phyloP scores from a whole-genome alignment of 2,329 filamentous ascomycete genomes.

The Neopestalotiopsis sp. region DNA sequence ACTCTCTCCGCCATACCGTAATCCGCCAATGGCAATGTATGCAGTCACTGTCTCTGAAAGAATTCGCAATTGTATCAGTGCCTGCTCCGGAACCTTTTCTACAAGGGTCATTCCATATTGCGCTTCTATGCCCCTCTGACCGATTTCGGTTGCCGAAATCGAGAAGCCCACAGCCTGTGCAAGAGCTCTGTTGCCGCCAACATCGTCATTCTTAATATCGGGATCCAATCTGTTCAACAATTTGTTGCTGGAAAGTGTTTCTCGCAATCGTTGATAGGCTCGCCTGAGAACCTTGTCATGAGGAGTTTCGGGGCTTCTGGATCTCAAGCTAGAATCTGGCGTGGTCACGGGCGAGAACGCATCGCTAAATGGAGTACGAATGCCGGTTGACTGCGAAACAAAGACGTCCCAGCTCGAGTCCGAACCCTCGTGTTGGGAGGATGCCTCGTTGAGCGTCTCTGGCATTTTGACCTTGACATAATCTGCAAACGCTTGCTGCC shows the following conservation, averaged over 20 bases:
- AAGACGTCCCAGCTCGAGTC: constrained; percentile 47
- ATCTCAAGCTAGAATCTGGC: constrained; percentile 40
- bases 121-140: constrained; percentile 82
- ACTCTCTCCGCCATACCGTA: constrained; percentile 64
- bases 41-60: constrained; percentile 87
- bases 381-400: constrained; percentile 35
- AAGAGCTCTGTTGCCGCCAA: constrained; percentile 63
- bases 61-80: constrained; percentile 84
- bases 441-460: constrained; percentile 44
- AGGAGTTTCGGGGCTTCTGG: constrained; percentile 39
- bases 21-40: constrained; percentile 78
- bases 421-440: constrained; percentile 40
- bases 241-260: constrained; percentile 62
- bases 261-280: constrained; percentile 65
- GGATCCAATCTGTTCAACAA: constrained; percentile 39
- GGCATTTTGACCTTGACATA: constrained; percentile 46
- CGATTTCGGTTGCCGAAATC: constrained; percentile 87
- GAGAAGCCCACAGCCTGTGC: constrained; percentile 78
- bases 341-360: constrained; percentile 44
- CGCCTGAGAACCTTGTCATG: constrained; percentile 58
- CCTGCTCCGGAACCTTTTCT: constrained; percentile 82
- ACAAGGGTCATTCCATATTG: constrained; percentile 76
- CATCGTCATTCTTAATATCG: constrained; percentile 45
- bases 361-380: constrained; percentile 48
- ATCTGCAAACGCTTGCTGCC: constrained; percentile 40